phyloP scores from a whole-genome alignment of 805 yeast species.

The Jamesozyma gamospora region DNA sequence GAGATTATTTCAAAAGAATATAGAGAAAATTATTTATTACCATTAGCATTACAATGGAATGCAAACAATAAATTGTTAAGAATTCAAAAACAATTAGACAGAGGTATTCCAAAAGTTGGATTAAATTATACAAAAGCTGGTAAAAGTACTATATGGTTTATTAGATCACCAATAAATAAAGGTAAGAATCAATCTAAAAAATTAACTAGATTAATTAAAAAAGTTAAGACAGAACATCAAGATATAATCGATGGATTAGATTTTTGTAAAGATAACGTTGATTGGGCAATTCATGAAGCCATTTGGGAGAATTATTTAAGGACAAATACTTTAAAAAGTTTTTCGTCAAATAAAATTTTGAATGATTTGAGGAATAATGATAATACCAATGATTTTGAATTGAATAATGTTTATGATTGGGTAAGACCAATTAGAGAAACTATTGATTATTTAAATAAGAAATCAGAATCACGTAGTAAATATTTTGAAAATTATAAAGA shows the following conservation, averaged over 20 bases:
- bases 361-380: not conserved
- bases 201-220: conserved; percentile 14
- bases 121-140: conserved; percentile 20
- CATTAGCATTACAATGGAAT: conserved; percentile 22
- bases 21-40: conserved; percentile 14
- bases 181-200: conserved; percentile 19
- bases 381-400: not conserved
- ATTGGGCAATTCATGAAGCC: conserved; percentile 26
- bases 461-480: conserved; percentile 5
- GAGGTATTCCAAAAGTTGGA: conserved; percentile 20
- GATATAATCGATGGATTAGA: conserved; percentile 12
- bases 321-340: conserved; percentile 1
- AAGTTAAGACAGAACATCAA: conserved; percentile 16
- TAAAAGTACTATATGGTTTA: conserved; percentile 23
- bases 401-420: conserved; percentile 15
- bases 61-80: conserved; percentile 10
- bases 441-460: conserved; percentile 5
- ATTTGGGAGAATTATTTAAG: conserved; percentile 23
- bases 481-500: conserved; percentile 14
- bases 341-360: not conserved
- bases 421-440: conserved; percentile 15
- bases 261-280: conserved; percentile 8
- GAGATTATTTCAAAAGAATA: conserved; percentile 9
- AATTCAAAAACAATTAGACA: conserved; percentile 14
- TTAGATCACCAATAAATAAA: conserved; percentile 24